Evolutionary conservation across 371 early-diverging fungal species (phyloP), one percentile per base, ranked within the genome.

Genomic region (Mucor sp.): DNA sequence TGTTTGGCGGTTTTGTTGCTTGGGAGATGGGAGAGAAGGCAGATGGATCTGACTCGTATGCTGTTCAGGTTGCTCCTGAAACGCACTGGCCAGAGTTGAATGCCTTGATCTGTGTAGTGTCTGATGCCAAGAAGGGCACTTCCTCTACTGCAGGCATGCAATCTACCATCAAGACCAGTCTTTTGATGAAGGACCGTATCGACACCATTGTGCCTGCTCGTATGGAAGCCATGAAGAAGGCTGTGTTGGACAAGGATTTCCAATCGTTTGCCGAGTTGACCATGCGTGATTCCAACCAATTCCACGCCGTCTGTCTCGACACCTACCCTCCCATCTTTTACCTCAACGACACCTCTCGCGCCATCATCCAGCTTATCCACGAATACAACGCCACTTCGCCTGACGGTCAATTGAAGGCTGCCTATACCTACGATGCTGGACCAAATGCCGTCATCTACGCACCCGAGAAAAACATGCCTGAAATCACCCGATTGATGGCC

Each of bases 261-360:
- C 85, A 91, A 63, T 64, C 80, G 1, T 97, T 99, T 81, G 99
- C 97, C 47, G 90, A 93, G 72, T 65, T 97, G 60, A 97, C 98
- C 65, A 99, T 99, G 98, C 85, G 85, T 68, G 99, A 99, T 76
- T 96, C 97, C 35, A 99, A 99, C 87, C 96, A 96, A 79, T 98
- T 99, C 93, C 99, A 99, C 76, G 95, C 99, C 57, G 93, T 95
- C 37, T 95, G 95, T 74, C 85, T 93, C 57, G 98, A 92, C 79
- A 97, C 97, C 50, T 97, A 80, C 81, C 99, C 94, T 63, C 98
- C 96, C 35, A 95, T 97, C 70, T 92, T 93, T 63, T 99, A 99
- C 79, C 75, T 98, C 80, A 97, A 94, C 82, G 98, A 98, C 75
- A 89, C 93, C 47, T 96, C 96, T 37, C 90, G 93, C 62, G 90